Conservation (phyloP, 23 red algal genomes). For the Gracilaria caudata region DNA sequence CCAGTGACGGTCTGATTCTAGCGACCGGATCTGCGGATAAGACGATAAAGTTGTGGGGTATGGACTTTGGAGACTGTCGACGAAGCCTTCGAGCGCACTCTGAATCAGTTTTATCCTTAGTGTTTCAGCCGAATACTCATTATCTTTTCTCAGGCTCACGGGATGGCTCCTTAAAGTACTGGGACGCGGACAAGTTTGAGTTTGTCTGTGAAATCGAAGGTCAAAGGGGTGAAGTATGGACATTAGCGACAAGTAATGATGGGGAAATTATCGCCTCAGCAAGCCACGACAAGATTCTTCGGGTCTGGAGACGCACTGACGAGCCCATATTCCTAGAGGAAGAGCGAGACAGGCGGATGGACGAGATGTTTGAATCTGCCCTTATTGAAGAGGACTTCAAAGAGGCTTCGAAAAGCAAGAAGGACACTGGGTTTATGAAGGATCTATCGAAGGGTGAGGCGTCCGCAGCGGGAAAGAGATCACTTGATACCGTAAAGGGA, state of each 20-base stretch:
- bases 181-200: slow-evolving; percentile 90
- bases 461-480: slow-evolving; percentile 68
- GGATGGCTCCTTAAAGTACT: slow-evolving; percentile 90
- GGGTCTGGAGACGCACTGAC: slow-evolving; percentile 79
- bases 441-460: slow-evolving; percentile 44
- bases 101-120: slow-evolving; percentile 72
- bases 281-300: slow-evolving; percentile 73
- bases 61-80: slow-evolving; percentile 95
- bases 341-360: slow-evolving; percentile 73
- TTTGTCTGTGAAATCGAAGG: slow-evolving; percentile 76
- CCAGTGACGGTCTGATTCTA: slow-evolving; percentile 80
- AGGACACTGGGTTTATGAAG: slow-evolving; percentile 28
- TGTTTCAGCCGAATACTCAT: slow-evolving; percentile 88
- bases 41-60: slow-evolving; percentile 94
- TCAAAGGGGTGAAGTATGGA: slow-evolving; percentile 66
- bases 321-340: slow-evolving; percentile 89
- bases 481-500: slow-evolving; percentile 76
- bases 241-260: slow-evolving; percentile 51
- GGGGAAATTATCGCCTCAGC: slow-evolving; percentile 82
- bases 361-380: slow-evolving; percentile 73
- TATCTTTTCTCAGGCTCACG: slow-evolving; percentile 84
- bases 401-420: slow-evolving; percentile 48
- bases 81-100: slow-evolving; percentile 85
- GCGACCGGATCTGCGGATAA: slow-evolving; percentile 94
- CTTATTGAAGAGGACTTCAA: slow-evolving; percentile 54